Base-by-base conservation (phyloP, 2,329 filamentous ascomycete genomes). In the Chrysoporthe austroafricana region DNA sequence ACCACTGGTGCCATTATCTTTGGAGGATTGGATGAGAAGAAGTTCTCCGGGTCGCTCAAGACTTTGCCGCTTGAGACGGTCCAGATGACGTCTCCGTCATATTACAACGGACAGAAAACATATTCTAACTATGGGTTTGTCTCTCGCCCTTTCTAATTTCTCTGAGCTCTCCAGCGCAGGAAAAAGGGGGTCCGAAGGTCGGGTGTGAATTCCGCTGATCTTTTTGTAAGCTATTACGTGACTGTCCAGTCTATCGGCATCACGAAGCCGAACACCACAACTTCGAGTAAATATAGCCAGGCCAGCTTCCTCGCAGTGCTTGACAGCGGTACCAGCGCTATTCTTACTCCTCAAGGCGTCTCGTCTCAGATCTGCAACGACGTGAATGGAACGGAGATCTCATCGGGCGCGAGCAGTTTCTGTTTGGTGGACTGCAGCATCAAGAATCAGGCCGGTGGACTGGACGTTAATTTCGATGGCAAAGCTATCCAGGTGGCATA, bases 311-410 rank as follows among this genome's bases (percentile, higher is more conserved):
- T 82, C 8, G 84, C 83, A 5, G 77, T 86, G 4, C 80, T 88
- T 43, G 85, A 88, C 74, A 86, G 84, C 5, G 86, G 86, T 16
- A 83, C 80, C 66, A 84, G 80, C 54, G 73, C 84, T 68, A 85
- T 81, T 72, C 84, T 86, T 70, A 78, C 87, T 0, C 85, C 85
- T 1, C 77, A 83, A 70, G 74, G 78, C 57, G 75, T 87, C 56
- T 78, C 79, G 1, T 52, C 36, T 14, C 43, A 61, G 14, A 67
- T 72, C 16, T 72, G 71, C 62, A 14, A 32, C 21, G 67, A 69
- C 6, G 11, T 69, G 6, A 64, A 62, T 56, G 71, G 64, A 4
- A 62, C 46, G 1, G 16, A 36, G 36, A 1, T 26, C 3, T 0
- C 18, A 13, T 14, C 7, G 6, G 43, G 34, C 11, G 42, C 21